Conservation (phyloP, 805 yeast species). For the Myxozyma neotropica region DNA sequence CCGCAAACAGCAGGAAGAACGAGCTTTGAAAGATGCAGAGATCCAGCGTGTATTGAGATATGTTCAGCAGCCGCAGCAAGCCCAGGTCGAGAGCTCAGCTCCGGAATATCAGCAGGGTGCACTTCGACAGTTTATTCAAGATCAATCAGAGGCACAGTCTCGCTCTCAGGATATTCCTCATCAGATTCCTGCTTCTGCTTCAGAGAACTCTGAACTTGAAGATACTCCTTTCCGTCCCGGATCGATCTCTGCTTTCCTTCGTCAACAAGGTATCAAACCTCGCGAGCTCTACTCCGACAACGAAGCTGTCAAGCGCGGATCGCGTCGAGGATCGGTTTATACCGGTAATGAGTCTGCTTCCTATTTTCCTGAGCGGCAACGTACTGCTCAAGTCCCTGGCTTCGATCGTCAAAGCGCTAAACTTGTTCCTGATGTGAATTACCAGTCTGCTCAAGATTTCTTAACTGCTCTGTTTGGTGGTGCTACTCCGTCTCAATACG, state of each 20-base stretch:
- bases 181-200: constrained; percentile 2
- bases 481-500: neutral
- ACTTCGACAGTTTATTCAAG: neutral
- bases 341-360: neutral
- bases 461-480: constrained; percentile 26
- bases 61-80: constrained; percentile 13
- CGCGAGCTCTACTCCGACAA: constrained; percentile 10
- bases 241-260: constrained; percentile 20
- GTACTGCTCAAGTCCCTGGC: neutral
- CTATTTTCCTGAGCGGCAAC: neutral
- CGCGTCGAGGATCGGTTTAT: constrained; percentile 17
- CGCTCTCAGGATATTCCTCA: neutral
- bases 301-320: constrained; percentile 23
- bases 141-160: neutral
- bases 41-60: constrained; percentile 13
- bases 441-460: constrained; percentile 29
- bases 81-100: neutral
- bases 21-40: constrained; percentile 26
- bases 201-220: constrained; percentile 16
- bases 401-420: constrained; percentile 13
- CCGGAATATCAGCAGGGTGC: neutral
- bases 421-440: constrained; percentile 29
- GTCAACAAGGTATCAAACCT: constrained; percentile 27
- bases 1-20: constrained; percentile 32
- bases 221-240: constrained; percentile 30